Conservation (phyloP, 495 filamentous ascomycete genomes). For the Tuber borchii region DNA sequence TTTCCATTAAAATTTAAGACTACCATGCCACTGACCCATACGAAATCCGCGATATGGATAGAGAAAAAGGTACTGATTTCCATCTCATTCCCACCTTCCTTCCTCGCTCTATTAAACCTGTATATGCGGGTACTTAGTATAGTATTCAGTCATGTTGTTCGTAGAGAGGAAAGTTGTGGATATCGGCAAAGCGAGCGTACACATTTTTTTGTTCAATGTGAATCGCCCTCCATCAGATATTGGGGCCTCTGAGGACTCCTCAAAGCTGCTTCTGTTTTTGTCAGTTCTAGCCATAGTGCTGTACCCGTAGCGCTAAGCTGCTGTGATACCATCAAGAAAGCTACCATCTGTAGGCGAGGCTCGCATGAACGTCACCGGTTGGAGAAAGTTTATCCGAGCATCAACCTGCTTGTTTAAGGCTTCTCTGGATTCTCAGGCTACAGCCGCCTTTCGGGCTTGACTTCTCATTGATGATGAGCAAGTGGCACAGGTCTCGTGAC, state of each 20-base stretch:
- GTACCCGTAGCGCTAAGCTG: not conserved
- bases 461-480: not conserved
- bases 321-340: not conserved
- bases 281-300: not conserved
- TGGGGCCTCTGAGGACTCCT: not conserved
- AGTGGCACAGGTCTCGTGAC: not conserved
- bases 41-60: not conserved
- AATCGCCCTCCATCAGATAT: not conserved
- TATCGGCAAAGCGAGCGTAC: not conserved
- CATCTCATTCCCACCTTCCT: not conserved
- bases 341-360: not conserved
- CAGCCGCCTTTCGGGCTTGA: not conserved
- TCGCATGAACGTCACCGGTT: not conserved
- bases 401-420: not conserved
- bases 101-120: not conserved
- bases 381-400: not conserved
- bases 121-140: not conserved
- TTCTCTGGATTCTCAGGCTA: not conserved
- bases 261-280: not conserved
- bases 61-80: not conserved
- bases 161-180: not conserved
- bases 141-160: not conserved
- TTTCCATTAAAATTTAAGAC: not conserved
- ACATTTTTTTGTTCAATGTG: not conserved
- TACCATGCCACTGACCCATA: not conserved